Base-by-base conservation (phyloP, 2,329 filamentous ascomycete species). In the Penicillium fuscoglaucum region DNA sequence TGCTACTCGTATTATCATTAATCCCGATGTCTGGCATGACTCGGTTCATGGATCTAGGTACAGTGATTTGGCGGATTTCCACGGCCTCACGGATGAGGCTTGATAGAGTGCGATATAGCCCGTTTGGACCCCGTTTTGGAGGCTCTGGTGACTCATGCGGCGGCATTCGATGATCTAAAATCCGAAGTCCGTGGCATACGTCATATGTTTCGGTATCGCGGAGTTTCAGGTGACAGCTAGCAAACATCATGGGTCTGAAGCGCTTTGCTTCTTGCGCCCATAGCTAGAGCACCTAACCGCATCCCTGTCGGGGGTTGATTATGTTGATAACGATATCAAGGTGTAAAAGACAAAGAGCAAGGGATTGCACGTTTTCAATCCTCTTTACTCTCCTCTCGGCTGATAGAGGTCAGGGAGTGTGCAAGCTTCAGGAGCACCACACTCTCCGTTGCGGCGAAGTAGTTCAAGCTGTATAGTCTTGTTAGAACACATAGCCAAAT, bases 391-490 rank as follows among this genome's bases (percentile, higher is more conserved):
- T 78, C 76, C 21, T 78, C 76, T 56, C 76, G 76, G 61, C 71
- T 72, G 55, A 78, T 76, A 4, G 75, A 72, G 59, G 74, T 77
- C 47, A 78, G 58, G 0, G 75, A 73, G 60, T 78, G 76, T 12
- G 76, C 76, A 17, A 99, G 80, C 64, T 93, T 93, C 61, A 98
- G 79, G 64, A 99, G 82, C 19, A 96, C 95, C 3, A 97, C 93
- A 40, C 95, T 98, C 79, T 99, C 95, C 0, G 95, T 98, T 0
- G 95, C 95, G 3, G 95, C 95, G 68, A 97, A 96, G 75, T 98
- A 96, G 68, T 99, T 98, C 62, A 99, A 61, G 60, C 76, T 78
- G 51, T 1, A 50, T 24, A 4, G 7, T 50, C 40, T 6, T 4
- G 59, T 60, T 40, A 55, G 61, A 55, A 29, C 43, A 26, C 15